Evolutionary conservation across 768 basidiomycete genomes (phyloP), one percentile per base, ranked within the genome.

Genomic region (Galerina sulciceps): DNA sequence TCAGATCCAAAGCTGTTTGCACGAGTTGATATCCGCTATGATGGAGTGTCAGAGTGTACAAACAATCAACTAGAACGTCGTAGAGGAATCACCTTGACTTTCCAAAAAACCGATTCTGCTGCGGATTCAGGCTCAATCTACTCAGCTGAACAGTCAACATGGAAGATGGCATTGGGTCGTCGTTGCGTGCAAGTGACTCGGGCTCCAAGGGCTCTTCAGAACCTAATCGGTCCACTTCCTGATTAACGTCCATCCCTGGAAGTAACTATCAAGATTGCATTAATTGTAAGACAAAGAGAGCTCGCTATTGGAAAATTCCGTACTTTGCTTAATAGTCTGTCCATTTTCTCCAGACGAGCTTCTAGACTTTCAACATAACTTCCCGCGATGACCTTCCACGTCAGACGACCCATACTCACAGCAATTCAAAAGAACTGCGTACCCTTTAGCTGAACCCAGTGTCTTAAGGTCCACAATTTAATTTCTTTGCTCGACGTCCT

Each of bases 301-400:
- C 40, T 40, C 6, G 14, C 17, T 18, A 2, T 45, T n/a, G 11
- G n/a, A 26, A 58, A 9, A n/a, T 18, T 31, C 55, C 72, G 34
- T 58, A 85, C 88, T 71, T 79, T 82, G 53, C 74, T 76, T 18
- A 90, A 69, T 4, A 89, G 75, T 58, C 75, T 80, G 68, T 90
- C 86, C 78, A 90, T 84, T 65, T 86, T 88, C 56, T 85, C 82
- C 1, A 89, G 68, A 10, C 87, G 80, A 56, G 69, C 77, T 70
- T 89, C 88, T 37, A 90, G 76, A 47, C 79, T 81, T 65, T 88
- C 84, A 15, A 87, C 81, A 68, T 87, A 87, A 60, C 85, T 86
- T 60, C 31, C 36, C 4, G 20, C 23, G 26, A 31, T 31, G 26
- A 31, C 26, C 26, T 31, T 31, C 26, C 26, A 31, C 8, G 26